Base-by-base conservation (phyloP, 495 filamentous ascomycete species). In the Penicillium egyptiacum region DNA sequence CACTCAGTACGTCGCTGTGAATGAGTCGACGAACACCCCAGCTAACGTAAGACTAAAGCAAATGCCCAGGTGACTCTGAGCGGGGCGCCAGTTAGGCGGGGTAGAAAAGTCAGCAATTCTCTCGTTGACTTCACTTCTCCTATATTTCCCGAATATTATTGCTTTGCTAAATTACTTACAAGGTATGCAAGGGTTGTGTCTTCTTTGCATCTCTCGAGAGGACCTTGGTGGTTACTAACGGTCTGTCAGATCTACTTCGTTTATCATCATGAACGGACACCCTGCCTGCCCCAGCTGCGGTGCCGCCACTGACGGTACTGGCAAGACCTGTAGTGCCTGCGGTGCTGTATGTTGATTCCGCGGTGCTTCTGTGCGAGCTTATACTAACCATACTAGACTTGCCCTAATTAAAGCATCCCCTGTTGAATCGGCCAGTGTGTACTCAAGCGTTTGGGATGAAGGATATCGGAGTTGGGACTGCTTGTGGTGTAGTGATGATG, bases 261-360 rank as follows among this genome's bases (percentile, higher is more conserved):
- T 45, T n/a, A 53, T 28, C 48, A 59, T 31, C 44, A 69, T 69
- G 64, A 64, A 64, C 53, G 66, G 55, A 49, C 70, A 74, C 69
- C 25, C 60, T 46, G 42, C 48, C 53, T 76, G 73, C 66, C 73
- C 73, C 56, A 74, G 69, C 57, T 76, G 73, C 58, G 62, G 67
- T 59, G 60, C 67, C 39, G 22, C 62, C 39, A 58, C 68, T 42
- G 12, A 33, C 11, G 64, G 67, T 31, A 52, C 55, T 10, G 49
- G 25, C 30, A 76, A 76, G 72, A 74, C 35, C 59, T 76, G 73
- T 58, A 56, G 61, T 22, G 70, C 72, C 12, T 76, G 73, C 50
- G 73, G 73, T 45, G 66, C 66, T 46, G 73, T 76, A 53, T 49
- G 73, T 68, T 46, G 20, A 28, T 16, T 43, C 50, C 45, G 31